Evolutionary conservation across 257 asterid genomes (phyloP), one percentile per base, ranked within the genome.

Genomic region (Jaltomata sinuosa): DNA sequence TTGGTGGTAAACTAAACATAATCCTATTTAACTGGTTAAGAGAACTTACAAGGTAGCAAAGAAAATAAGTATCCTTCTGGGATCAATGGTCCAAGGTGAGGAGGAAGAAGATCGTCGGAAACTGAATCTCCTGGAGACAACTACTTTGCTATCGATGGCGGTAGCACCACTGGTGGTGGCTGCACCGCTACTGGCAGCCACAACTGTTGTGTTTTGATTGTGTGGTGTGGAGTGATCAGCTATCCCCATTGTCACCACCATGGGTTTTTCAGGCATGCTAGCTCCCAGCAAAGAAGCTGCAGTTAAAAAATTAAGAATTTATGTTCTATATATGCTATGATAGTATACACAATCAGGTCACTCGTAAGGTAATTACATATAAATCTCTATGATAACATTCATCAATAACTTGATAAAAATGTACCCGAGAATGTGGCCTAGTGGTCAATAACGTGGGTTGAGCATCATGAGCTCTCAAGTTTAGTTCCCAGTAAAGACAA

Each of bases 31-130:
- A 5, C 3, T 40, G n/a, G 57, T 82, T 18, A 59, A 78, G 40
- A 55, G 80, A 47, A 85, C 89, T 87, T 87, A 89, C 91, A 89
- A 12, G 82, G 99, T 91, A 31, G 99, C 99, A 76, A 95, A 95
- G 92, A 92, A 88, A 90, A 93, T 49, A n/a, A 94, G 93, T 83
- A 95, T 90, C 88, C 90, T 91, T 64, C 94, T 91, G 0, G 99
- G 97, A 84, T 90, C 88, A 81, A 88, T 4, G 16, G 83, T 32
- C 91, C 92, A 88, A n/a, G 88, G 49, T 1, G 85, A 45, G 8
- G 91, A 76, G 5, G 91, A 76, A 45, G 97, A 86, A 42, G 94
- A 86, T 21, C 98, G 97, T 79, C 89, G 87, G 87, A 92, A 90
- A 83, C 88, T 84, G 89, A 89, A 87, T 76, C 89, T 90, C 72